A percentile compares a stretch with the other conserved stretches of the same genome.
Conservation (phyloP, 163 green algal genomes). For the Volvox carteri region DNA sequence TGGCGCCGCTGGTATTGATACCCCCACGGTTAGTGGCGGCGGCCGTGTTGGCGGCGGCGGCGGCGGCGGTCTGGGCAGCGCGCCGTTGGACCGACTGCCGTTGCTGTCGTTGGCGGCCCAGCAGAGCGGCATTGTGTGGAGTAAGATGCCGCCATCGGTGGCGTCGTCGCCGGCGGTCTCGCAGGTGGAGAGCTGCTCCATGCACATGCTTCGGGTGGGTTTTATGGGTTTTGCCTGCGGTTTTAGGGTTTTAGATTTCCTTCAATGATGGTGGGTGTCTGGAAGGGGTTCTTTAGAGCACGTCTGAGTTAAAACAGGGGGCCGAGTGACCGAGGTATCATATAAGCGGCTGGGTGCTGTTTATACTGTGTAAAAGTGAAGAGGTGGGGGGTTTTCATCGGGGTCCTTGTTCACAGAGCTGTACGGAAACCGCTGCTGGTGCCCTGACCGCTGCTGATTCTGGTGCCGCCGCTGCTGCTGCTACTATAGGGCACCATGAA, state of each 20-base stretch:
- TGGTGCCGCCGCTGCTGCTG: neutral
- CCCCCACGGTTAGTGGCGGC: neutral
- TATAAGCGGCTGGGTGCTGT: too few species aligned
- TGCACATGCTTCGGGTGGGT: constrained; percentile 44
- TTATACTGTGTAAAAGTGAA: too few species aligned
- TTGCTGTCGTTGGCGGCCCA: constrained; percentile 49
- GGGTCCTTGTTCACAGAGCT: too few species aligned
- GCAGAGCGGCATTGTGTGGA: constrained; percentile 46
- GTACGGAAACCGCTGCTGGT: too few species aligned
- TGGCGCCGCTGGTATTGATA: neutral
- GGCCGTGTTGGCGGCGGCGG: neutral
- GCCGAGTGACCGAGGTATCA: too few species aligned
- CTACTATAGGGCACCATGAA: neutral
- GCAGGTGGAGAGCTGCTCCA: constrained; percentile 6
- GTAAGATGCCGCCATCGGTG: constrained; percentile 43
- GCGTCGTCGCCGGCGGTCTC: constrained; percentile 35
- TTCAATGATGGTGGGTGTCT: too few species aligned
- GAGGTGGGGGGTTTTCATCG: too few species aligned
- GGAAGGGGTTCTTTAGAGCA: too few species aligned
- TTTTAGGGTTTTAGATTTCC: too few species aligned
- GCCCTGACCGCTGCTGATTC: too few species aligned
- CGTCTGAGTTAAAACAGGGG: too few species aligned
- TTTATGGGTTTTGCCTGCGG: too few species aligned
- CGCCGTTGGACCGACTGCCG: constrained; percentile 30
- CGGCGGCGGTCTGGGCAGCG: neutral